Evolutionary conservation across 306 rosid genomes (phyloP), one percentile per base, ranked within the genome.

Genomic region (Vigna mungo): DNA sequence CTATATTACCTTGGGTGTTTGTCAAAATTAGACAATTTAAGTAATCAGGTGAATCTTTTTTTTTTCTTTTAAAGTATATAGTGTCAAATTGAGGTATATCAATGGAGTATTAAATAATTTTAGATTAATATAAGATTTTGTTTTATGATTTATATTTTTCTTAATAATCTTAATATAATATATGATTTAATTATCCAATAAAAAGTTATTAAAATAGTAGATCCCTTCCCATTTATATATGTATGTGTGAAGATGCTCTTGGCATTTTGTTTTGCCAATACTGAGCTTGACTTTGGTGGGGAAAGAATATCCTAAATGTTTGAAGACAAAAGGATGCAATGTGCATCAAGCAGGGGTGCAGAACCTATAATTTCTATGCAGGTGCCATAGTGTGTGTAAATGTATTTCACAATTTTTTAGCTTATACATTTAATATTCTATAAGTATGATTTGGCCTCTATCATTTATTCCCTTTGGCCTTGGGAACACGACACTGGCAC

Each of bases 261-360:
- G 15, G 46, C 68, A 60, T n/a, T 43, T 64, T 60, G 17, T 36
- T 66, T 77, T 32, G 43, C 41, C 51, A 58, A 51, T 44, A 59
- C 25, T 43, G 80, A 59, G 77, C 34, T 58, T 20, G 62, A 59
- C 43, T 65, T 71, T 9, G 52, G 43, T 23, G 39, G 67, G 74
- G 46, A 14, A 48, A 68, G 59, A 51, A 55, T 60, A 27, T 73
- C 77, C 4, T 15, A 15, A 6, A 61, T 15, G 65, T 55, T 13
- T 25, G 10, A 43, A 43, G 32, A 75, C 46, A 34, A 25, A 25
- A 41, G 63, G 69, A 52, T 30, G 27, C 58, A 39, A 43, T 11
- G 15, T 11, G 5, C 48, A 43, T 49, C 54, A 17, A 11, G 36
- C 21, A 34, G 34, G 78, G 36, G 36, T 8, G 5, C 44, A 34